Evolutionary conservation across 2,329 filamentous ascomycete genomes (phyloP), one percentile per base, ranked within the genome.

Genomic region (Bisporella sp.): DNA sequence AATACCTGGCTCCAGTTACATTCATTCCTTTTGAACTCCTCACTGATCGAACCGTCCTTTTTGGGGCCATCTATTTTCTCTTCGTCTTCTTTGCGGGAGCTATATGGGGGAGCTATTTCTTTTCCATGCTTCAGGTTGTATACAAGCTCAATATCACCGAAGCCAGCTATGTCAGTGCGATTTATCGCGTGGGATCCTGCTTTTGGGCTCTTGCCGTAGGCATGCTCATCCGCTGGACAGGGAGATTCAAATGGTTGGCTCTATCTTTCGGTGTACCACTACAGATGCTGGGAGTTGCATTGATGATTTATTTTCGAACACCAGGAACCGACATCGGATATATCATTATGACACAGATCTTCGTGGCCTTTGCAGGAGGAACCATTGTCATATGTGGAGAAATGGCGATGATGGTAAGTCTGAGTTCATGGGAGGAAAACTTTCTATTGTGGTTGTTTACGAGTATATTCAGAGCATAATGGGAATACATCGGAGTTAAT

Each of bases 61-160:
- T 77, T 6, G 80, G 77, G 6, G 82, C 81, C 31, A 79, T 80
- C 53, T 84, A 87, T 63, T 85, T 85, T 69, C 85, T 84, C 62
- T 85, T 86, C 59, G 79, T 56, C 71, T 73, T 54, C 72, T 79
- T 9, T 74, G 75, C 29, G 80, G 83, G 9, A 79, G 82, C 32
- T 65, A 86, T 37, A 59, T 87, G 65, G 79, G 83, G 61, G 79
- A 81, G 62, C 13, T 82, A 81, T 62, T 70, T 72, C 52, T 73
- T 71, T 21, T 76, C 74, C 3, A 79, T 78, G 46, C 63, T 83
- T 3, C 68, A 76, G 48, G 73, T 79, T 8, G 70, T 83, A 37
- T 71, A 75, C 58, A 68, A 70, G 46, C 69, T 77, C 46, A 67
- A 67, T 52, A 64, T 77, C 13, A 70, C 73, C 30, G 62, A 75